Evolutionary conservation across 139 green algal species (phyloP).

Genomic region (Nannochloris sp.): DNA sequence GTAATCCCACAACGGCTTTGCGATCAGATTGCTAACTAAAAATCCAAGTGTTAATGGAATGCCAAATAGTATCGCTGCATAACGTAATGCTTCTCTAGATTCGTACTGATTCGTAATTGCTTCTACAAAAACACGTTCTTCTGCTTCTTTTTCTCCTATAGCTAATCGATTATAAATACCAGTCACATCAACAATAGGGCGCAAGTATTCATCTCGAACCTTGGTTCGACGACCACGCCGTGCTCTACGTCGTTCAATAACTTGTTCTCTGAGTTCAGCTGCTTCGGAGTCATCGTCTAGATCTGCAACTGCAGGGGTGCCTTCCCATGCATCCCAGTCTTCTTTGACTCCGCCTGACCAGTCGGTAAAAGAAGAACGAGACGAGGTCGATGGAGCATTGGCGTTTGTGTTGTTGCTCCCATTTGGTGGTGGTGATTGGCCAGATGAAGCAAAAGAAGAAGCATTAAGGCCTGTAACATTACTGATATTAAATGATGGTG

Average conservation of each 20-base stretch:
- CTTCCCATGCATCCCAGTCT: constrained; percentile 43
- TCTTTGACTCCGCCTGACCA: background rate
- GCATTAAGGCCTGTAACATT: background rate
- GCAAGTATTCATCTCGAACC: constrained; percentile 42
- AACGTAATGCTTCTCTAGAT: constrained; percentile 54
- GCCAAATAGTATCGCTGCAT: constrained; percentile 38
- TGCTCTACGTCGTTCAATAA: constrained; percentile 27
- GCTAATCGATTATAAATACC: constrained; percentile 26
- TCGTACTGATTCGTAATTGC: constrained; percentile 74
- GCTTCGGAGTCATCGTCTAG: constrained; percentile 25
- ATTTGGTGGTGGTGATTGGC: too few species aligned
- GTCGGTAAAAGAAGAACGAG: too few species aligned
- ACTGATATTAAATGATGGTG: too few species aligned
- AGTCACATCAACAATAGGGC: constrained; percentile 40
- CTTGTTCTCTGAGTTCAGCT: constrained; percentile 20
- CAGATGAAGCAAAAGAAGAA: background rate
- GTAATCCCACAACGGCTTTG: constrained; percentile 60
- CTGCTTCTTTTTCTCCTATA: constrained; percentile 23
- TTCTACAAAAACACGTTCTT: constrained; percentile 50
- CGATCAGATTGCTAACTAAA: constrained; percentile 45
- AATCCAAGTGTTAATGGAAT: constrained; percentile 62
- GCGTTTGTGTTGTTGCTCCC: too few species aligned
- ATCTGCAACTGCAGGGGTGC: constrained; percentile 14
- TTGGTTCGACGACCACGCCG: constrained; percentile 16
- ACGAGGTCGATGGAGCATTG: too few species aligned